phyloP scores from a whole-genome alignment of 2,329 filamentous ascomycete genomes.

The Aureobasidium sp. region DNA sequence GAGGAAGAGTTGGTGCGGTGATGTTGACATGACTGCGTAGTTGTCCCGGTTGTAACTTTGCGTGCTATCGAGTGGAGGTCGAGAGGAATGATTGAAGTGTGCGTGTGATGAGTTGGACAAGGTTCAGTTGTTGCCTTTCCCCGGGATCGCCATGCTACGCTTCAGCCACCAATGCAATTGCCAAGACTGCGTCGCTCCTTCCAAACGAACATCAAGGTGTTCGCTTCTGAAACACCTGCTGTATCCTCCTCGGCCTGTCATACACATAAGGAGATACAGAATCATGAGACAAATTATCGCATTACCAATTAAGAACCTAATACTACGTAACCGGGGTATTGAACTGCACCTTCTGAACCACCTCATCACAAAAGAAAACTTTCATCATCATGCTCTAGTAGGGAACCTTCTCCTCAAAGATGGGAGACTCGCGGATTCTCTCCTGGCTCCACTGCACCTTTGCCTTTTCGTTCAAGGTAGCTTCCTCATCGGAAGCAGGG shows the following conservation, averaged over 20 bases:
- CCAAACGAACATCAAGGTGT: background rate
- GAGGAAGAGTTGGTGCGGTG: constrained; percentile 71
- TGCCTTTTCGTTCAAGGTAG: constrained; percentile 38
- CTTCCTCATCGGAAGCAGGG: constrained; percentile 38
- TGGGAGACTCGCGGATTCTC: constrained; percentile 34
- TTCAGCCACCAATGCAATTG: background rate
- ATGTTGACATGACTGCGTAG: constrained; percentile 29
- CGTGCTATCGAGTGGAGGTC: background rate
- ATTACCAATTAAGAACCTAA: constrained; percentile 1
- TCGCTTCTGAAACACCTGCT: background rate
- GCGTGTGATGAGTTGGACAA: background rate
- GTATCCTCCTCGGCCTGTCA: background rate
- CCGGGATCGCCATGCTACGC: background rate
- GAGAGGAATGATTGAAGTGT: background rate
- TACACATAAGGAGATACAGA: background rate
- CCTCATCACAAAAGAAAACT: background rate
- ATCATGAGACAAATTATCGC: background rate
- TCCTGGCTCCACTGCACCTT: constrained; percentile 37
- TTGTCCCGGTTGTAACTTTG: background rate
- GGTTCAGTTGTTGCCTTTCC: background rate
- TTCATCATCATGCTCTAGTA: constrained; percentile 5
- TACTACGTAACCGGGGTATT: background rate
- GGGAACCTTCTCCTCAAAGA: constrained; percentile 29
- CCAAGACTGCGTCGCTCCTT: background rate
- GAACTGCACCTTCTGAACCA: background rate